A percentile compares a stretch with the other conserved stretches of the same genome.
Conservation (phyloP, 2,329 filamentous ascomycete species). For the Fusarium cicatricum region DNA sequence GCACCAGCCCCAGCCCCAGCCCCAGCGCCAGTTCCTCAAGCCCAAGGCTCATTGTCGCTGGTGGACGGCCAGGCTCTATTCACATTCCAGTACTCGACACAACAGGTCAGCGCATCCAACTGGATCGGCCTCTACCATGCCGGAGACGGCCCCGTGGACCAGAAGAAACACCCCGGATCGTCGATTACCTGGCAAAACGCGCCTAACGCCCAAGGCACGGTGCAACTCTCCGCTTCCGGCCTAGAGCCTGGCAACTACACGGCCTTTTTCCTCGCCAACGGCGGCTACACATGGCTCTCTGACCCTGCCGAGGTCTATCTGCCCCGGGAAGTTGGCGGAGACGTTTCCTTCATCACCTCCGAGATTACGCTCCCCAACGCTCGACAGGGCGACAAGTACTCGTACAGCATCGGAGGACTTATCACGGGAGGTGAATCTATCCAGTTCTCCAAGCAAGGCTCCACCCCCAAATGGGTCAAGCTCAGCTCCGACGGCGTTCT, state of each 20-base stretch:
- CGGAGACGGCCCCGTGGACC: slow-evolving; percentile 47
- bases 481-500: slow-evolving; percentile 46
- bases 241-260: slow-evolving; percentile 46
- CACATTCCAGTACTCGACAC: slow-evolving; percentile 49
- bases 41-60: slow-evolving; percentile 28
- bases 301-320: slow-evolving; percentile 45
- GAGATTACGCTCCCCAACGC: slow-evolving; percentile 48
- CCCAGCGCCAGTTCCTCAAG: no score
- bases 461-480: slow-evolving; percentile 44
- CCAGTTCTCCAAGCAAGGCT: slow-evolving; percentile 41
- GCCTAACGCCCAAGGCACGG: slow-evolving; percentile 37
- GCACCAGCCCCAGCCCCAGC: no score
- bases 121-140: slow-evolving; percentile 51
- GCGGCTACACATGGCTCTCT: slow-evolving; percentile 49
- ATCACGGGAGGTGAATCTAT: slow-evolving; percentile 40
- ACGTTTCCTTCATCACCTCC: slow-evolving; percentile 43
- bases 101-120: slow-evolving; percentile 42
- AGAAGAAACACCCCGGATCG: slow-evolving; percentile 35
- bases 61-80: slow-evolving; percentile 31
- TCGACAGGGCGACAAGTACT: slow-evolving; percentile 46
- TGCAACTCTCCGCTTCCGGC: slow-evolving; percentile 36
- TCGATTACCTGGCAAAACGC: slow-evolving; percentile 49
- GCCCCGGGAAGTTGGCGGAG: slow-evolving; percentile 24
- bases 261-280: slow-evolving; percentile 49
- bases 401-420: slow-evolving; percentile 45